Conservation (phyloP, 805 yeast genomes). For the Starmerella apis region DNA sequence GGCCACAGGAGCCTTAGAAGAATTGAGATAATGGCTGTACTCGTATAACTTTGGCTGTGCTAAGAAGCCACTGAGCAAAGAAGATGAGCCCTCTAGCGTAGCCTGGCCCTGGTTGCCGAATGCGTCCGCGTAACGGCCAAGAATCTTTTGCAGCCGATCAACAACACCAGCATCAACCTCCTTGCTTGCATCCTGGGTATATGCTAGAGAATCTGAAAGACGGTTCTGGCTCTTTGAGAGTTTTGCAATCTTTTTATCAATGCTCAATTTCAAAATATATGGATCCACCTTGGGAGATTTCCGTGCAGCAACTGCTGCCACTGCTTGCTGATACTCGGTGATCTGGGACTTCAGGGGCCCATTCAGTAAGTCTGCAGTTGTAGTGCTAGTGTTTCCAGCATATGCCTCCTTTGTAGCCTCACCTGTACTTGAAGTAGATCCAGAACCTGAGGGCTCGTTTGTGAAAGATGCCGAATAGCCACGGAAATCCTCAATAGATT, state of each 20-base stretch:
- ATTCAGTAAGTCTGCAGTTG: conserved; percentile 26
- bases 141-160: conserved; percentile 72
- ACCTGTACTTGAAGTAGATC: conserved; percentile 32
- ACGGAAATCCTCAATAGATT: conserved; percentile 82
- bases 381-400: conserved; percentile 6
- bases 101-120: conserved; percentile 38
- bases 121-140: conserved; percentile 59
- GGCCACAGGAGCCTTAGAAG: conserved; percentile 14
- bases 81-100: conserved; percentile 42
- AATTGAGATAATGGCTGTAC: conserved; percentile 61
- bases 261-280: conserved; percentile 53
- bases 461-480: conserved; percentile 63
- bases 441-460: conserved; percentile 54
- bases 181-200: conserved; percentile 76
- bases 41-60: conserved; percentile 71
- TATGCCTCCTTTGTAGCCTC: conserved; percentile 12
- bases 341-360: conserved; percentile 29
- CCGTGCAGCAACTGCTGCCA: conserved; percentile 17
- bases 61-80: conserved; percentile 64
- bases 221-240: conserved; percentile 78
- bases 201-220: conserved; percentile 76
- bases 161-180: conserved; percentile 83
- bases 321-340: conserved; percentile 33
- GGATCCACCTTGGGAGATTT: conserved; percentile 46
- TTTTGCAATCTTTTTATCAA: conserved; percentile 67